Base-by-base conservation (phyloP, 306 rosid species). In the Fragaria iinumae region DNA sequence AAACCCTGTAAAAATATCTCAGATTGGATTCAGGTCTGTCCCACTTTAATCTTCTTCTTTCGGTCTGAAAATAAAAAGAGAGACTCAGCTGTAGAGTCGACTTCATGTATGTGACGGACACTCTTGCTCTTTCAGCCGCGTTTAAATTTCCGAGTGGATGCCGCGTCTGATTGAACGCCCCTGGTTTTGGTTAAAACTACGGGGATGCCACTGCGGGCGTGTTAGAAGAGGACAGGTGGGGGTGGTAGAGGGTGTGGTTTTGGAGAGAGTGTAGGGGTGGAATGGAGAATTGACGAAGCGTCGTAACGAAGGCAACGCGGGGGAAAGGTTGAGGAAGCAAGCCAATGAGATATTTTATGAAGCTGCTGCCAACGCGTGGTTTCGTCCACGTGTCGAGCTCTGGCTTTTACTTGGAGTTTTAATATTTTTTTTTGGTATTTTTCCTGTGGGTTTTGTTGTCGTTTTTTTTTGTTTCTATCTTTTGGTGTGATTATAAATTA, bases 91-190 rank as follows among this genome's bases (percentile, higher is more conserved):
- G 21, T 0, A 4, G 17, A 21, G 17, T 25, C 9, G 71, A 50
- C 67, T 47, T 56, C 47, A 32, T 32, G 0, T 3, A 32, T 1
- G 32, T 29, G 32, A 29, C 1, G 32, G 32, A 29, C n/a, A n/a
- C n/a, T n/a, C n/a, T n/a, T n/a, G n/a, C 32, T 29, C 32, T 29
- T 2, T 29, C 32, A 66, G 82, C 82, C 90, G 90, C 80, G 89
- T 83, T 83, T 65, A 36, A 73, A 81, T 29, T 29, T 56, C 84
- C 77, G 32, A 67, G 91, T 77, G 83, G 76, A 69, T 49, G 44
- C 86, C 89, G 88, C 68, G 91, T 79, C 4, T 2, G 12, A 25
- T 7, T 6, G 4, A 25, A 41, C 29, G 44, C 77, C 57, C 11
- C 44, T 9, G 4, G 5, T 39, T 71, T 44, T 0, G 0, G 0